Percentiles rank a stretch among this genome's conserved stretches.
Evolutionary conservation across 768 basidiomycete genomes (phyloP).

Genomic region (Hypholoma fasciculare): DNA sequence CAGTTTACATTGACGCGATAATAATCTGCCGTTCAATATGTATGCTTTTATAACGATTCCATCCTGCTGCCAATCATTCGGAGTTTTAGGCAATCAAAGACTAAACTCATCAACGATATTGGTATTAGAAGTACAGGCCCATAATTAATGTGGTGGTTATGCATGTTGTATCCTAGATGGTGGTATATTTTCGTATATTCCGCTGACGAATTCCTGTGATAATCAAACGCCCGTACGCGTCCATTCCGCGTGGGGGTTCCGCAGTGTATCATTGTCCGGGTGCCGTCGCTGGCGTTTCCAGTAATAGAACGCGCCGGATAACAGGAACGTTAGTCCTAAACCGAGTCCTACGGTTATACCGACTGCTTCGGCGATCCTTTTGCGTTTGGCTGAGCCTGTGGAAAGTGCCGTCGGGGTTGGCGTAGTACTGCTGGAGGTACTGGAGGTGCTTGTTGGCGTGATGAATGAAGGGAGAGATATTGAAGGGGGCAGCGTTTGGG

Average conservation of each 20-base stretch:
- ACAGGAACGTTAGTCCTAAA: conserved; percentile 29
- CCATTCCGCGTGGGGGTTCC: conserved; percentile 13
- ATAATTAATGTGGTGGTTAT: too few relatives aligned
- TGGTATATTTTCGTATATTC: too few relatives aligned
- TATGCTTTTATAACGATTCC: too few relatives aligned
- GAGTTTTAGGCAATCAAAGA: too few relatives aligned
- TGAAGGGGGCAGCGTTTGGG: conserved; percentile 32
- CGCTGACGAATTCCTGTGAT: too few relatives aligned
- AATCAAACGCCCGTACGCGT: neutral
- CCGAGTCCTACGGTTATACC: conserved; percentile 35
- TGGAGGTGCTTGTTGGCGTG: conserved; percentile 11
- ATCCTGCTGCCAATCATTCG: too few relatives aligned
- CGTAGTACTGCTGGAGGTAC: conserved; percentile 7
- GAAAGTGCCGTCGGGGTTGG: conserved; percentile 12
- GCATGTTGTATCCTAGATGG: too few relatives aligned
- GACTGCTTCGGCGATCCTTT: conserved; percentile 32
- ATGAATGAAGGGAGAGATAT: conserved; percentile 33
- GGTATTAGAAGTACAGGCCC: too few relatives aligned
- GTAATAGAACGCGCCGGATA: conserved; percentile 20
- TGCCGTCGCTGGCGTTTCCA: conserved; percentile 27
- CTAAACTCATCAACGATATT: too few relatives aligned
- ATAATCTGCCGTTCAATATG: too few relatives aligned
- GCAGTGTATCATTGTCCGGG: neutral
- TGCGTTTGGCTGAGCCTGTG: conserved; percentile 7
- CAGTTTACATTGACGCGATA: neutral